Evolutionary conservation across 352 stramenopile species (phyloP).

Genomic region (Phytophthora uliginosa): DNA sequence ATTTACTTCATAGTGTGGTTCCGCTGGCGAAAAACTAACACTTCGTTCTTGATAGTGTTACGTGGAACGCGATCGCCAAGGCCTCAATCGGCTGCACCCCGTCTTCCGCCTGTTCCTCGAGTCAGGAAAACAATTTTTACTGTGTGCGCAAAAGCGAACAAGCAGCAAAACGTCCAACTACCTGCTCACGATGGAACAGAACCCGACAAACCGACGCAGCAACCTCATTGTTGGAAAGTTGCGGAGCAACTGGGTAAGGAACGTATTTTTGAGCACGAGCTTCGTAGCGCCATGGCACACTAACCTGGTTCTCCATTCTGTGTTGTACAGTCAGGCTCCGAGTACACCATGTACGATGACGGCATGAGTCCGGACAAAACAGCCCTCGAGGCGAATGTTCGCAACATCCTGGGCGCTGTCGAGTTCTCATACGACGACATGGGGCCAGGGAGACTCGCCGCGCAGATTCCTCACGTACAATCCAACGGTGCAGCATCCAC

Average conservation of each 20-base stretch:
- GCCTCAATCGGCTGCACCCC: constrained; percentile 58
- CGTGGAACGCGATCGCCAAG: constrained; percentile 62
- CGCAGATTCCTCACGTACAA: constrained; percentile 52
- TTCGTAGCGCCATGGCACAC: neutral
- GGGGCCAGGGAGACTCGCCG: constrained; percentile 58
- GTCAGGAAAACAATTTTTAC: constrained; percentile 57
- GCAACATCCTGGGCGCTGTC: constrained; percentile 53
- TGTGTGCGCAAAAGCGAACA: constrained; percentile 61
- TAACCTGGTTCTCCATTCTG: neutral
- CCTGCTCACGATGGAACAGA: constrained; percentile 60
- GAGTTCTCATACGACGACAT: constrained; percentile 83
- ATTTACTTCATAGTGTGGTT: neutral
- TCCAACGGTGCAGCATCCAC: constrained; percentile 25
- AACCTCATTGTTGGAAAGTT: constrained; percentile 65
- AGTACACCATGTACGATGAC: constrained; percentile 71
- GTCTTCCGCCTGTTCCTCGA: constrained; percentile 72
- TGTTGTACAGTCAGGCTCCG: constrained; percentile 49
- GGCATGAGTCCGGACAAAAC: constrained; percentile 61
- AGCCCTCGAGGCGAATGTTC: constrained; percentile 54
- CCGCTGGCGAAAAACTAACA: neutral
- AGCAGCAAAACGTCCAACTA: constrained; percentile 74
- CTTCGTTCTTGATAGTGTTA: constrained; percentile 44
- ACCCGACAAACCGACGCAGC: constrained; percentile 45
- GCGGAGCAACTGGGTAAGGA: constrained; percentile 62
- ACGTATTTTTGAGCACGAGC: neutral